Base-by-base conservation (phyloP, 345 rosid species). In the Anacardium occidentale region DNA sequence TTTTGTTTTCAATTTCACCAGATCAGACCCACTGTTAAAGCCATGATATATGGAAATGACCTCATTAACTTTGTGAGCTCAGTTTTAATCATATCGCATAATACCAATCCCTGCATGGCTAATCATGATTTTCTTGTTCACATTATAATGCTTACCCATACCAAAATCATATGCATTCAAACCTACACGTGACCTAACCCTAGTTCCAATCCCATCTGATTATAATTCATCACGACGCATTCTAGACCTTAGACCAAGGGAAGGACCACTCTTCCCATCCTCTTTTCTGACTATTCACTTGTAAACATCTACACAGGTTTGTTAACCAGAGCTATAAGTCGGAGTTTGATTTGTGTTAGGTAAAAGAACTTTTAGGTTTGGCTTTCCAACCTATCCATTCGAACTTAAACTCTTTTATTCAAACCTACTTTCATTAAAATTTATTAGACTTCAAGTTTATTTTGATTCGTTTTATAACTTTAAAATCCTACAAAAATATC, bases 51-150 rank as follows among this genome's bases (percentile, higher is more conserved):
- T 8, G 58, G 6, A 17, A 7, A 20, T 44, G 25, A 1, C 21
- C 10, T 69, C 52, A 69, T 55, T 34, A 14, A 69, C 37, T 34
- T 48, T 48, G 52, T 11, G 52, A 48, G 52, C 4, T 48, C 17
- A 13, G n/a, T 11, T 48, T 76, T 76, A 76, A 76, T 76, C 71
- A 76, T 76, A 12, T 51, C 62, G 63, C 74, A 76, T 76, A 64
- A 70, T 76, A 58, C 61, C 75, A 60, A 40, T 57, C 66, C 67
- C 75, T 76, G 79, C 79, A 76, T 76, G 75, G 79, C 73, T 70
- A 70, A 76, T 76, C 66, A 76, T 76, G 78, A 69, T 56, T 11
- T 4, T 53, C 22, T 48, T 22, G 17, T 11, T 34, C 4, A 11
- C 64, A 75, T 62, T 53, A 75, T 75, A 44, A 69, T 70, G 52